Evolutionary conservation across 345 rosid genomes (phyloP).

Genomic region (Aegle marmelos): DNA sequence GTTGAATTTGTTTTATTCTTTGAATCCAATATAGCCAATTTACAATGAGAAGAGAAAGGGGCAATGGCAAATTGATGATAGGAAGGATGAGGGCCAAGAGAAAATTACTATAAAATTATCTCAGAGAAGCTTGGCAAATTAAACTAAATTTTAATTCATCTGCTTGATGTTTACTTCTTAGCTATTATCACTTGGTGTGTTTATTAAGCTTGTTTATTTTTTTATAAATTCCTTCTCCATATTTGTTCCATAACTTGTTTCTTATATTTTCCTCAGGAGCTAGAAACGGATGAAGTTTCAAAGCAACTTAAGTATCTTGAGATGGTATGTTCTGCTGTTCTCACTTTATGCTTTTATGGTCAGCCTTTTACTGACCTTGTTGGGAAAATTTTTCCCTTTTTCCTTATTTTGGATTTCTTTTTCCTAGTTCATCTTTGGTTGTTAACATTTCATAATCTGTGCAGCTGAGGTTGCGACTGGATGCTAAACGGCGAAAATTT

Average conservation of each 20-base stretch:
- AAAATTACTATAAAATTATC: not conserved
- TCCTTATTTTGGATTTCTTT: not conserved
- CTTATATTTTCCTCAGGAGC: slow-evolving; percentile 51
- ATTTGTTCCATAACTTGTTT: slow-evolving; percentile 8
- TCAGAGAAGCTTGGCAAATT: not conserved
- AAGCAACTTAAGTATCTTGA: slow-evolving; percentile 74
- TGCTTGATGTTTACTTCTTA: not conserved
- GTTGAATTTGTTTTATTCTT: not conserved
- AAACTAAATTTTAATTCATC: not conserved
- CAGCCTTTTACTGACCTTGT: not conserved
- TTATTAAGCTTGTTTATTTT: not conserved
- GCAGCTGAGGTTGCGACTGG: slow-evolving; percentile 59
- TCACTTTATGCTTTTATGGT: not conserved
- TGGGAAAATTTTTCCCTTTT: not conserved
- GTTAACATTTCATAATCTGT: slow-evolving; percentile 19
- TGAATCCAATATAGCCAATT: not conserved
- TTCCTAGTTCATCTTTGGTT: not conserved
- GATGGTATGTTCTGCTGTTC: slow-evolving; percentile 45
- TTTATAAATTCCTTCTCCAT: not conserved
- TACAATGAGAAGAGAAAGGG: not conserved
- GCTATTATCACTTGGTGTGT: not conserved
- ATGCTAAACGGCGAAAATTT: slow-evolving; percentile 37
- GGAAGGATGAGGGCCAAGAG: not conserved
- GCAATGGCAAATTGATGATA: not conserved
- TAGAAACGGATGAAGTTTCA: slow-evolving; percentile 72